Evolutionary conservation across 495 filamentous ascomycete species (phyloP).

Genomic region (Coniosporium apollinis): DNA sequence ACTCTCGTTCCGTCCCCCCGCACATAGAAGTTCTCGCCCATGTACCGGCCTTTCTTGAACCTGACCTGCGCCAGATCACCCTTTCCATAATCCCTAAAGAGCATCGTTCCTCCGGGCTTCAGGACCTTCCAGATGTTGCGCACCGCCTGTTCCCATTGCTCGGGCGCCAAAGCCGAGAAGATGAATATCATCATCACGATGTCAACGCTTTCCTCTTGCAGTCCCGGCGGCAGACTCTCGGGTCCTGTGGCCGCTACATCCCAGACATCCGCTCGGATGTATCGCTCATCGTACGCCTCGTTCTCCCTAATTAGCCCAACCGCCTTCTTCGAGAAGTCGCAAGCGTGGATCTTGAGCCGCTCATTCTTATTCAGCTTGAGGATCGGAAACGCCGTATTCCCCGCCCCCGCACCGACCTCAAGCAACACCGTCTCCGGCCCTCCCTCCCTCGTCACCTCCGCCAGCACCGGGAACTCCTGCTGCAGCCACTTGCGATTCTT

Average conservation of each 20-base stretch:
- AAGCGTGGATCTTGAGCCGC: conserved; percentile 66
- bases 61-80: conserved; percentile 92
- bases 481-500: conserved; percentile 94
- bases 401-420: conserved; percentile 88
- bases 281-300: conserved; percentile 41
- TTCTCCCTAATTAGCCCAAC: conserved; percentile 73
- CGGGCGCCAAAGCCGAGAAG: conserved; percentile 76
- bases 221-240: conserved; percentile 45
- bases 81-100: conserved; percentile 90
- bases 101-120: conserved; percentile 74
- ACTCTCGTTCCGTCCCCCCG: conserved; percentile 90
- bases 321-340: conserved; percentile 82
- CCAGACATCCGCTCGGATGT: conserved; percentile 81
- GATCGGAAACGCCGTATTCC: conserved; percentile 90
- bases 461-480: conserved; percentile 83
- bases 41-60: conserved; percentile 82
- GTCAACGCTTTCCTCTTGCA: conserved; percentile 65
- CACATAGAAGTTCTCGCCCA: conserved; percentile 94
- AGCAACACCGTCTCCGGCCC: conserved; percentile 49
- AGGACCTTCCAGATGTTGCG: conserved; percentile 64
- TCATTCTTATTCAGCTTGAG: conserved; percentile 64
- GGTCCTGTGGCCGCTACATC: conserved; percentile 50
- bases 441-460: conserved; percentile 43
- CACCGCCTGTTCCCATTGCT: conserved; percentile 70
- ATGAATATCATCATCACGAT: conserved; percentile 90